Conservation (phyloP, 345 rosid species). For the Eucalyptus coolabah region DNA sequence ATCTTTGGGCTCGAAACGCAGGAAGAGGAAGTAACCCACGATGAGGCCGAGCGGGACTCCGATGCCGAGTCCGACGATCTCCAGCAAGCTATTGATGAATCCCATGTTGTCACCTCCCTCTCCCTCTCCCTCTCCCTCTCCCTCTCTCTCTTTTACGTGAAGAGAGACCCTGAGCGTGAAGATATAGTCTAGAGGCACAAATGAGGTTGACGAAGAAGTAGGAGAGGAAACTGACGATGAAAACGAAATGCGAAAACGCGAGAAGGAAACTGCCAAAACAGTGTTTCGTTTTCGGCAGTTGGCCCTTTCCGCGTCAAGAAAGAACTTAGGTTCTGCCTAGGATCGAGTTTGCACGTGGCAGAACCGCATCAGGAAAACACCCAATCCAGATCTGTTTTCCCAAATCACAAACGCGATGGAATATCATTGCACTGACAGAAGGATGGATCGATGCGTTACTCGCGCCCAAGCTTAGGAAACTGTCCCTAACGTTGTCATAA, state of each 20-base stretch:
- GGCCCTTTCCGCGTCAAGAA: background rate
- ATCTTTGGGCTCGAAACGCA: constrained; percentile 1
- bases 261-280: background rate
- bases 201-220: background rate
- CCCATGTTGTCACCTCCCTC: constrained; percentile 6
- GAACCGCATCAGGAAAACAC: background rate
- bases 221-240: background rate
- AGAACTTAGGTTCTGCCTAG: background rate
- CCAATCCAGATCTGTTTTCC: background rate
- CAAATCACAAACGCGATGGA: background rate
- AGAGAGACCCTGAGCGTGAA: background rate
- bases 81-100: constrained; percentile 12
- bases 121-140: background rate
- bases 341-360: background rate
- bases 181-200: background rate
- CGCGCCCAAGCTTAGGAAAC: background rate
- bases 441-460: background rate
- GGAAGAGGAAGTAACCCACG: constrained; percentile 21
- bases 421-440: background rate
- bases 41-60: constrained; percentile 24
- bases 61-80: constrained; percentile 20
- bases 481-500: background rate
- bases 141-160: background rate
- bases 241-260: background rate
- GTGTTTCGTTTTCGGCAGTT: background rate